These are phyloP conservation scores for Wallacemonas sp. DNA, from an alignment of 208 protist genomes.

Conservation along the genomic window DNA sequence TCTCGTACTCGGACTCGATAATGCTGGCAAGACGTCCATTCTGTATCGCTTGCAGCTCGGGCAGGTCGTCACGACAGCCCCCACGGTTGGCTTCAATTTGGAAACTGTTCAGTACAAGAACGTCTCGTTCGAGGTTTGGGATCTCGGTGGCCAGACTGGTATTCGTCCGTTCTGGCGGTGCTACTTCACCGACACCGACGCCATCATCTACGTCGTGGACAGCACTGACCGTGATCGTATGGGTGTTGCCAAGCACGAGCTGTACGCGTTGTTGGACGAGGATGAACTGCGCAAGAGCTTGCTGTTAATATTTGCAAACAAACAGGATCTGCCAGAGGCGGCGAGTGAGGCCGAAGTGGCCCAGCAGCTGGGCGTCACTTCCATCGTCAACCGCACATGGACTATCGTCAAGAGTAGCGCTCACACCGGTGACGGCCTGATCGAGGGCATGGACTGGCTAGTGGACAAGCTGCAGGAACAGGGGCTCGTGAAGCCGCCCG, in stretches of 20 bases:
- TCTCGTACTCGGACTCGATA: slow-evolving; percentile 95
- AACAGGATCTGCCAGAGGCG: slow-evolving; percentile 91
- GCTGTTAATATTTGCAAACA: slow-evolving; percentile 96
- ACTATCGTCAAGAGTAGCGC: slow-evolving; percentile 95
- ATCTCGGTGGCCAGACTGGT: slow-evolving; percentile 97
- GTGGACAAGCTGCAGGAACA: slow-evolving; percentile 76
- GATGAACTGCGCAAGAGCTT: slow-evolving; percentile 87
- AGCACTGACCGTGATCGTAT: slow-evolving; percentile 92
- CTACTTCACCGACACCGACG: slow-evolving; percentile 96
- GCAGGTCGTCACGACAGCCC: slow-evolving; percentile 97
- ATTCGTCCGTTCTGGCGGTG: slow-evolving; percentile 96
- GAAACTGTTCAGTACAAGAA: slow-evolving; percentile 98
- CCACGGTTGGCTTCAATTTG: slow-evolving; percentile 98
- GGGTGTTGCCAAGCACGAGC: slow-evolving; percentile 87
- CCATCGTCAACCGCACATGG: slow-evolving; percentile 92
- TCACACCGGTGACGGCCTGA: slow-evolving; percentile 91
- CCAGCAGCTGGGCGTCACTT: slow-evolving; percentile 70
- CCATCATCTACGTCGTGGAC: slow-evolving; percentile 95
- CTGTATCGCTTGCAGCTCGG: slow-evolving; percentile 98
- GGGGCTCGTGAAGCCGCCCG: slow-evolving; percentile 27
- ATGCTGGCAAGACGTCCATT: slow-evolving; percentile 98
- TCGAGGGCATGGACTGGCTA: slow-evolving; percentile 95
- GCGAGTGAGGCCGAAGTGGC: slow-evolving; percentile 68
- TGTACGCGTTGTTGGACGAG: slow-evolving; percentile 85
- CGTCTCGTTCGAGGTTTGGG: slow-evolving; percentile 98